Evolutionary conservation across 2,329 filamentous ascomycete genomes (phyloP).

Genomic region (Trichophaea hybrida): DNA sequence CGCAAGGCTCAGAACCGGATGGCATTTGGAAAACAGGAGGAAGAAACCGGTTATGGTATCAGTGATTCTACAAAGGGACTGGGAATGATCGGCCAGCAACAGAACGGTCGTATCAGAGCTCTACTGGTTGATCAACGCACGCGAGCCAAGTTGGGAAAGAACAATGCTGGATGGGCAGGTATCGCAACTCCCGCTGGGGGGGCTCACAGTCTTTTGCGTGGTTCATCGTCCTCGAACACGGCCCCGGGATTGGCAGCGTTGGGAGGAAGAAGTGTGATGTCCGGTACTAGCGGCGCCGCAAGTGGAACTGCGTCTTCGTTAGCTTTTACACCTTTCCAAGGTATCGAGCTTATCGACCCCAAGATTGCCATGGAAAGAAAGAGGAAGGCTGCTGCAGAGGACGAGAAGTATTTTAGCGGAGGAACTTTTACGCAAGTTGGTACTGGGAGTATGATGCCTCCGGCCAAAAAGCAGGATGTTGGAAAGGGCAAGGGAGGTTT

Average conservation of each 20-base stretch:
- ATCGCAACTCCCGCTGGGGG: slow-evolving; percentile 47
- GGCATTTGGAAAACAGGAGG: slow-evolving; percentile 90
- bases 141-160: slow-evolving; percentile 80
- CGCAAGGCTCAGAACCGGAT: slow-evolving; percentile 93
- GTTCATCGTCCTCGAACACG: slow-evolving; percentile 46
- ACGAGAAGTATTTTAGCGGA: slow-evolving; percentile 92
- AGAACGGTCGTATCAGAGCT: slow-evolving; percentile 76
- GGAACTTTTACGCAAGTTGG: slow-evolving; percentile 90
- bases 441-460: slow-evolving; percentile 72
- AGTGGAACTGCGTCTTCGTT: slow-evolving; percentile 72
- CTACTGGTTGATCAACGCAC: slow-evolving; percentile 88
- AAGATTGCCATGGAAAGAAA: slow-evolving; percentile 77
- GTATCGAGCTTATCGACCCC: slow-evolving; percentile 86
- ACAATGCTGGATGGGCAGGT: slow-evolving; percentile 88
- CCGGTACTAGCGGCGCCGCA: slow-evolving; percentile 54
- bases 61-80: slow-evolving; percentile 75
- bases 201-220: slow-evolving; percentile 66
- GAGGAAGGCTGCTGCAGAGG: slow-evolving; percentile 82
- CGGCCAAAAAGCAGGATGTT: slow-evolving; percentile 59
- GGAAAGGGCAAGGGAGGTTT: slow-evolving; percentile 40
- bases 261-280: slow-evolving; percentile 52
- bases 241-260: slow-evolving; percentile 50
- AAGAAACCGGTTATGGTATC: slow-evolving; percentile 77
- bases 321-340: slow-evolving; percentile 88
- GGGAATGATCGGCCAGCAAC: slow-evolving; percentile 84